Conservation (phyloP, 129 eudicot genomes). For the Flaveria robusta region DNA sequence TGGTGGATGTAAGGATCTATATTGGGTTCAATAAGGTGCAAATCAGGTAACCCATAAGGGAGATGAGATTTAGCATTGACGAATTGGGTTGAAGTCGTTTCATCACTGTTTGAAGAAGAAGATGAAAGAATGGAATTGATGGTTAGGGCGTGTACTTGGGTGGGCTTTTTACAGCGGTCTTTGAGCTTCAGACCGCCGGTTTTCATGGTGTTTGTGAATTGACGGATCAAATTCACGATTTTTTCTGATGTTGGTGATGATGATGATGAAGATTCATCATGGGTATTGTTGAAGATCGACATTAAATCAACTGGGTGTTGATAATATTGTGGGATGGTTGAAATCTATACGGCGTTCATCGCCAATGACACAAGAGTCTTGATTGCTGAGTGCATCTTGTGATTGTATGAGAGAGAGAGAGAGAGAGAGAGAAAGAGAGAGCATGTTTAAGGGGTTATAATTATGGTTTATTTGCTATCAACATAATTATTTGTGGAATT, state of each 20-base stretch:
- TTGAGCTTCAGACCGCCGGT: conserved; percentile 48
- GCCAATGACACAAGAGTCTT: conserved; percentile 21
- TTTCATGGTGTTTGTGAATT: conserved; percentile 40
- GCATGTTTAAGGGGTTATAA: background rate
- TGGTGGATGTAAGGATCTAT: conserved; percentile 44
- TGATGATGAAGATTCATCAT: conserved; percentile 36
- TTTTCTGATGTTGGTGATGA: conserved; percentile 24
- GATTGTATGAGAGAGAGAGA: conserved; percentile 11
- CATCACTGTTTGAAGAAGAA: conserved; percentile 27
- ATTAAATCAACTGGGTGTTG: conserved; percentile 19
- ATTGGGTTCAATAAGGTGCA: conserved; percentile 48
- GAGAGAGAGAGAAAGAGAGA: background rate
- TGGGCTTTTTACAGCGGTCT: conserved; percentile 58
- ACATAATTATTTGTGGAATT: background rate
- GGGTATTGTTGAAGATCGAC: conserved; percentile 43
- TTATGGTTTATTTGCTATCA: background rate
- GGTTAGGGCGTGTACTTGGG: conserved; percentile 66
- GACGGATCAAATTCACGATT: conserved; percentile 46
- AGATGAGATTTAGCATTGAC: conserved; percentile 31
- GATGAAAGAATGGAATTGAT: conserved; percentile 50
- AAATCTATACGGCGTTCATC: background rate
- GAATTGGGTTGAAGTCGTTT: conserved; percentile 14
- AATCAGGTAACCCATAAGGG: conserved; percentile 49
- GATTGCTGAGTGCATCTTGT: conserved; percentile 27
- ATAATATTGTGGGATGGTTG: background rate